A percentile compares a stretch with the other conserved stretches of the same genome.
These are phyloP conservation scores for Fusarium penzigii DNA, from an alignment of 2,329 filamentous ascomycete species.

Conservation along the genomic window DNA sequence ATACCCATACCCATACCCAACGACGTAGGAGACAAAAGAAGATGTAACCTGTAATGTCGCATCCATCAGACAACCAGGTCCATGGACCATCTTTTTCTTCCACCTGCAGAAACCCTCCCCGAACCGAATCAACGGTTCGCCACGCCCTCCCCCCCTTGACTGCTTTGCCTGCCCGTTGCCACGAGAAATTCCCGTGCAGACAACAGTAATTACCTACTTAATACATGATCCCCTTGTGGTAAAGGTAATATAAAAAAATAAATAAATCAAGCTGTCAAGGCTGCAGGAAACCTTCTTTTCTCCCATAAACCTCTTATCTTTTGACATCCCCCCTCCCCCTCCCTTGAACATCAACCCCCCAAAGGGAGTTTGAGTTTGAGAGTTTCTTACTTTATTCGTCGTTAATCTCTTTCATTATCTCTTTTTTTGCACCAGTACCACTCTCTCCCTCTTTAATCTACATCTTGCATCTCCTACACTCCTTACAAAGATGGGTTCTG, in stretches of 20 bases:
- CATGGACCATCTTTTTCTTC: not conserved
- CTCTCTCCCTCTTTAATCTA: not conserved
- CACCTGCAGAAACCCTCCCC: not conserved
- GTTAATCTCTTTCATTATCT: too few species aligned
- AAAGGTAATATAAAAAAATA: too few species aligned
- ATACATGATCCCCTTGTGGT: not conserved
- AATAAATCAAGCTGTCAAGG: not conserved
- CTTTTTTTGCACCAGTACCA: too few species aligned
- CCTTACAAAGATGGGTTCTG: constrained; percentile 1
- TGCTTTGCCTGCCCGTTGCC: not conserved
- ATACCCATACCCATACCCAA: too few species aligned
- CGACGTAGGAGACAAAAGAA: not conserved
- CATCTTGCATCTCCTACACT: not conserved
- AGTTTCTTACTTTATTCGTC: too few species aligned
- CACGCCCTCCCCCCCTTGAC: not conserved
- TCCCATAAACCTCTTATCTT: not conserved
- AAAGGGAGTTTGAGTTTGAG: too few species aligned
- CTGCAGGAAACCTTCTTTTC: not conserved
- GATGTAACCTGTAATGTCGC: constrained; percentile 1
- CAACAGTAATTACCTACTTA: constrained; percentile 6
- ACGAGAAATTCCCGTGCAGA: not conserved
- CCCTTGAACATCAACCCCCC: too few species aligned
- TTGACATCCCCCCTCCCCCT: too few species aligned
- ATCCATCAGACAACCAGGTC: not conserved
- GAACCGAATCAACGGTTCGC: not conserved